Evolutionary conservation across 805 yeast genomes (phyloP), one percentile per base, ranked within the genome.

Genomic region (Starmerella potacharoeniae): DNA sequence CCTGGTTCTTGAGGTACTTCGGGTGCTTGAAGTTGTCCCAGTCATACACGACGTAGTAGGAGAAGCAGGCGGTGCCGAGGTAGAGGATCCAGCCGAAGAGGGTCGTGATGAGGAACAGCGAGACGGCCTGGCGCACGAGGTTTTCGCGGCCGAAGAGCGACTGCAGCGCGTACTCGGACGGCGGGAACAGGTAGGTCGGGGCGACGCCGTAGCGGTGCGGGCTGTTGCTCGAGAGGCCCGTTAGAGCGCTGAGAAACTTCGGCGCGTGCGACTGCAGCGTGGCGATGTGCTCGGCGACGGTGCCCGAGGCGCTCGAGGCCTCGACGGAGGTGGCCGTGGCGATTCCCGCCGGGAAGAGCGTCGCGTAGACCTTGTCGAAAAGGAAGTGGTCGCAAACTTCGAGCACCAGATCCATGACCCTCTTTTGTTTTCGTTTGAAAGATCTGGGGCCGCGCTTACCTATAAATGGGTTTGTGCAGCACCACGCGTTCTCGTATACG

Each of bases 11-110:
- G 71, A 93, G 77, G 70, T 86, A 91, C 69, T 96, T 79, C 57
- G 98, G 98, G 69, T 93, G 98, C 71, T 91, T 87, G 77, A 91
- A 88, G 56, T 88, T 86, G 53, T 82, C 82, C 67, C 83, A 84
- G 71, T 93, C 97, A 68, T 87, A 93, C 29, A 93, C 81, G 62
- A 84, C 80, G 39, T 75, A 62, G 68, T 86, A 93, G 10, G 95
- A 82, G n/a, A 85, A 63, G 14, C 82, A 75, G 3, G 97, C 97
- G 52, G 81, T 83, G 17, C 72, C 62, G 44, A 89, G 73, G 69
- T 93, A 93, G 46, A 91, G 70, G n/a, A 82, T 40, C 86, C 91
- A 83, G 44, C 97, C 98, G 64, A 91, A 90, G 5, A 91, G 55
- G 35, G 88, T 78, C 62, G 89, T 84, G 46, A 90, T 69, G 10